Evolutionary conservation across 1,139 yeast species (phyloP), one percentile per base, ranked within the genome.

Genomic region (Hanseniaspora sp.): DNA sequence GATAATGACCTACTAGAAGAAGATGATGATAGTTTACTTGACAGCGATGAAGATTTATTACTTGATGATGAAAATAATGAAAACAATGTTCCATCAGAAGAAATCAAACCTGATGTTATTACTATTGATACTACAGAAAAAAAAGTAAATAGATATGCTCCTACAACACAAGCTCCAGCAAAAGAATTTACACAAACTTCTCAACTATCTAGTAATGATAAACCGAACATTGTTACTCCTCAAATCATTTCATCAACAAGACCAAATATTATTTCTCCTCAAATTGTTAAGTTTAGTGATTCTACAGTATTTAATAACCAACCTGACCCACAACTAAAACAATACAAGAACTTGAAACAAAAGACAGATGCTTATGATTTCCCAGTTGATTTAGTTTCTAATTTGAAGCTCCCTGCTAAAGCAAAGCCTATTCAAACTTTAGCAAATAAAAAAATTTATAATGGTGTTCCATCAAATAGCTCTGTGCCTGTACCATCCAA

Each of bases 321-420:
- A 29, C 40, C 33, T 11, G 52, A 51, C 13, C 53, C 56, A 23
- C 63, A 70, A 47, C 56, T 66, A 11, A 58, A 67, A 55, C 70
- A 69, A 54, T 64, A 78, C 15, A 74, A 72, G 46, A 67, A 67
- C 29, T 72, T 72, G 29, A 80, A 81, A 64, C 75, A 76, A 62
- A 81, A 79, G 61, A 76, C 82, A 17, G 86, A 82, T 68, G 86
- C 87, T 0, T 86, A 85, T 63, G 95, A 86, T 64, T 80, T 86
- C 61, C 95, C 95, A 1, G 70, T 76, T 41, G 81, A 75, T 54
- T 67, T 86, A 52, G 70, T 85, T 31, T 56, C 61, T 1, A 42
- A 28, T 5, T 55, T 58, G 11, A 72, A 71, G 39, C 72, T 68
- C 46, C 64, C 62, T 1, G 56, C 58, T 40, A 66, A 73, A 28